phyloP scores from a whole-genome alignment of 192 early-diverging fungal genomes.

The Physocladia obscura region DNA sequence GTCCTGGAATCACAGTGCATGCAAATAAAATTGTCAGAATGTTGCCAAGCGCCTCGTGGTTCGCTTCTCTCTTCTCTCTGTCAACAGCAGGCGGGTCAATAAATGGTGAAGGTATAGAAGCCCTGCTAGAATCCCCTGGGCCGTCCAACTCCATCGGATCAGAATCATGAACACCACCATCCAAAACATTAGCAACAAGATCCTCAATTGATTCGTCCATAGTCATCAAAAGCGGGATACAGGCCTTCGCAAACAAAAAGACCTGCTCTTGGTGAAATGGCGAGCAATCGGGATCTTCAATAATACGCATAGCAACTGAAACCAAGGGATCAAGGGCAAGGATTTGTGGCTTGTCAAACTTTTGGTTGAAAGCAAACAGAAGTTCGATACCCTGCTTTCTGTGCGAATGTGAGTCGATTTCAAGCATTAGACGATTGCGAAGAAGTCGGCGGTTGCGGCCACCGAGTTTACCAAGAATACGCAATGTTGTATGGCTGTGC shows the following conservation, averaged over 20 bases:
- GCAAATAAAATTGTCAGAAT: slow-evolving; percentile 67
- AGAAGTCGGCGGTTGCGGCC: slow-evolving; percentile 91
- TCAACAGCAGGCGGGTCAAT: slow-evolving; percentile 41
- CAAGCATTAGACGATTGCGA: no score
- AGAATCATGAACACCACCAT: slow-evolving; percentile 33
- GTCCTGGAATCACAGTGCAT: slow-evolving; percentile 49
- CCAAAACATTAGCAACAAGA: slow-evolving; percentile 7
- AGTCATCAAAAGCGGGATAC: slow-evolving; percentile 67
- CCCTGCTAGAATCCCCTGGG: slow-evolving; percentile 16
- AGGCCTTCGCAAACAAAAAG: slow-evolving; percentile 69
- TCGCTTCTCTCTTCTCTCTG: slow-evolving; percentile 59
- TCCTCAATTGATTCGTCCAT: slow-evolving; percentile 44
- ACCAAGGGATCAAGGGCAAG: slow-evolving; percentile 63
- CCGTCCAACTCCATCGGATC: slow-evolving; percentile 26
- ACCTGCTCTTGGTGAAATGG: slow-evolving; percentile 34
- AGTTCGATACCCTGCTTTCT: slow-evolving; percentile 61
- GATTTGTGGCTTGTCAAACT: slow-evolving; percentile 29
- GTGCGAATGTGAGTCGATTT: no score
- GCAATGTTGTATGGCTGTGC: slow-evolving; percentile 81
- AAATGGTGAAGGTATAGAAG: slow-evolving; percentile 35
- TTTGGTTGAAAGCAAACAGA: slow-evolving; percentile 57
- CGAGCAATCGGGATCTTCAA: slow-evolving; percentile 48
- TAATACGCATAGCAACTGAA: slow-evolving; percentile 49
- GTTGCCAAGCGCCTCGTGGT: slow-evolving; percentile 63
- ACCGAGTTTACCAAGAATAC: slow-evolving; percentile 97